Conservation (phyloP, 176 grass and related monocot genomes). For the Cenchrus americanus region DNA sequence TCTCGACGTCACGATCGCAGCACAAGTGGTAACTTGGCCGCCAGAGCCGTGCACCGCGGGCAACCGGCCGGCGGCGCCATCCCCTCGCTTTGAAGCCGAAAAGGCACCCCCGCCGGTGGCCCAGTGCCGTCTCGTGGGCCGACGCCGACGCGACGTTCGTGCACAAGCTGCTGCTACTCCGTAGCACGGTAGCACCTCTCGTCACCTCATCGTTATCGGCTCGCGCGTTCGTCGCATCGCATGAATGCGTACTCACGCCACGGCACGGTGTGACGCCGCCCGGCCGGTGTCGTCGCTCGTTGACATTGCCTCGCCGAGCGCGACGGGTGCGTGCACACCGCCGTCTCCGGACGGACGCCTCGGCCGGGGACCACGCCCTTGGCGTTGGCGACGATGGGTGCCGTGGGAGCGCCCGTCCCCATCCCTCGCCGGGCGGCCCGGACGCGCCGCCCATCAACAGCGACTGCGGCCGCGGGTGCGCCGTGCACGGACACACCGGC, state of each 20-base stretch:
- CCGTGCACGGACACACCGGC: background rate
- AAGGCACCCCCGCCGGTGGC: background rate
- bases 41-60: constrained; percentile 36
- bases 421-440: background rate
- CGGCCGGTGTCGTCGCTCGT: background rate
- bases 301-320: background rate
- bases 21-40: background rate
- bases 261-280: background rate
- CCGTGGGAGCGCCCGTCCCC: background rate
- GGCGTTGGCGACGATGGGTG: background rate
- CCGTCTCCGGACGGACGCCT: background rate
- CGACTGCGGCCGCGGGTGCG: background rate
- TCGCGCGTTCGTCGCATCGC: background rate
- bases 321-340: background rate
- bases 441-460: background rate
- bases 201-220: background rate
- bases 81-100: constrained; percentile 15
- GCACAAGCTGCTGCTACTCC: no score
- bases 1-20: no score
- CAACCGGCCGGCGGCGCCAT: background rate
- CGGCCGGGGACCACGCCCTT: background rate
- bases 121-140: background rate
- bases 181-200: background rate
- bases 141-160: background rate
- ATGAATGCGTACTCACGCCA: background rate